Conservation (phyloP, 441 rosid genomes). For the Heliophila coronopifolia region DNA sequence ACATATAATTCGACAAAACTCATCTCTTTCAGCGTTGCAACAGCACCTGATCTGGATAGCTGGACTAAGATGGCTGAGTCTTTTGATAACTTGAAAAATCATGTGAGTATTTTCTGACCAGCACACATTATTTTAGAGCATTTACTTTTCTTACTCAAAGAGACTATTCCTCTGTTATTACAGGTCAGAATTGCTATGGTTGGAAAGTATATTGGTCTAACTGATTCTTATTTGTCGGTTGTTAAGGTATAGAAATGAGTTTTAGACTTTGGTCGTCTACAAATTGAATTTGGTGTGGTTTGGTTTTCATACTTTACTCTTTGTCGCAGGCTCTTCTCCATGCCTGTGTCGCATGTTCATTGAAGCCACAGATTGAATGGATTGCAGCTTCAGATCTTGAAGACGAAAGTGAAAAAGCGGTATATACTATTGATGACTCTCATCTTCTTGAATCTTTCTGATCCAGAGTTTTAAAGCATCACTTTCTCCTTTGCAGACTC, state of each 20-base stretch:
- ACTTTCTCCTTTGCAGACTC: conserved; percentile 40
- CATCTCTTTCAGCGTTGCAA: conserved; percentile 49
- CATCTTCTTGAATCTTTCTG: conserved; percentile 13
- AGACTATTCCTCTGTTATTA: conserved; percentile 16
- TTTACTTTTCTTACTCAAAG: conserved; percentile 17
- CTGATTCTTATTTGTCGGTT: conserved; percentile 79
- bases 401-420: conserved; percentile 48
- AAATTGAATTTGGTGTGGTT: background rate
- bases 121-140: conserved; percentile 12
- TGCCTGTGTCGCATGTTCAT: conserved; percentile 59
- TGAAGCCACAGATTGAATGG: conserved; percentile 71
- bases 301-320: conserved; percentile 13
- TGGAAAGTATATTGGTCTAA: conserved; percentile 69
- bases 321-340: conserved; percentile 85
- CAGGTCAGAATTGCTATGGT: conserved; percentile 75
- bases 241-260: too few relatives aligned
- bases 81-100: conserved; percentile 44
- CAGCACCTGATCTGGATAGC: conserved; percentile 44
- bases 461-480: conserved; percentile 7
- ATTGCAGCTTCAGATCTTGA: conserved; percentile 85
- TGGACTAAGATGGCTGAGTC: conserved; percentile 71
- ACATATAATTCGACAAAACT: conserved; percentile 20
- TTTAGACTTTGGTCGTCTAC: too few relatives aligned
- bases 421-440: conserved; percentile 21
- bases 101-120: conserved; percentile 31